Percentiles rank a stretch among this genome's conserved stretches.
phyloP scores from a whole-genome alignment of 495 filamentous ascomycete species.

The Aspergillus saccharolyticus region DNA sequence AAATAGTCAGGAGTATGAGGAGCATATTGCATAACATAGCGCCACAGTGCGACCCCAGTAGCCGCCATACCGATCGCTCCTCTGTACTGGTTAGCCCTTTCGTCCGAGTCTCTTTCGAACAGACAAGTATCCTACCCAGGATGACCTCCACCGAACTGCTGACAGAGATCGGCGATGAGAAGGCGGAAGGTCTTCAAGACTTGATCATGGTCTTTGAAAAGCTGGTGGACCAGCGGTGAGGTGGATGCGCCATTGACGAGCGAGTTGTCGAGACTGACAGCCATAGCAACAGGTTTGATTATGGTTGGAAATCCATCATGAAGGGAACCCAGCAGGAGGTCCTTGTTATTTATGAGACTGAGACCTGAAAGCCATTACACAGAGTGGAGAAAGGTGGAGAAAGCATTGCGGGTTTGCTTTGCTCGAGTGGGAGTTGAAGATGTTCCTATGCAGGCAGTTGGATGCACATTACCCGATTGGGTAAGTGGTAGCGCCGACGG shows the following conservation, averaged over 20 bases:
- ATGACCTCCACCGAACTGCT: slow-evolving; percentile 56
- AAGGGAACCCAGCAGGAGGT: not conserved
- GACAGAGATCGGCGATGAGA: slow-evolving; percentile 54
- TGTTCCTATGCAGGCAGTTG: slow-evolving; percentile 8
- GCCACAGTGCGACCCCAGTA: slow-evolving; percentile 48
- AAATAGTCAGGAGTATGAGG: slow-evolving; percentile 44
- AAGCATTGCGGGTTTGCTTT: not conserved
- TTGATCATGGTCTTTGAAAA: slow-evolving; percentile 35
- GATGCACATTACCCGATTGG: slow-evolving; percentile 11
- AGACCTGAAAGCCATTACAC: no score
- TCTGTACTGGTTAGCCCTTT: slow-evolving; percentile 18
- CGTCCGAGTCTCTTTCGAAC: not conserved
- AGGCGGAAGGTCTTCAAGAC: slow-evolving; percentile 49
- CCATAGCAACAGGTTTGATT: slow-evolving; percentile 14
- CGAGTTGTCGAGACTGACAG: slow-evolving; percentile 5
- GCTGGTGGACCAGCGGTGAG: slow-evolving; percentile 21
- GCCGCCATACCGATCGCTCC: slow-evolving; percentile 54
- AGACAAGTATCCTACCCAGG: slow-evolving; percentile 39
- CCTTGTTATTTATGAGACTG: no score
- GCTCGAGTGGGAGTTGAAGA: not conserved
- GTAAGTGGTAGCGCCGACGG: slow-evolving; percentile 17
- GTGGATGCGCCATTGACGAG: slow-evolving; percentile 18
- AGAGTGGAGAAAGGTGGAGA: no score
- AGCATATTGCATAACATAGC: slow-evolving; percentile 48
- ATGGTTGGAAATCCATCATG: not conserved